Base-by-base conservation (phyloP, 768 basidiomycete genomes). In the Mycena rebaudengoi region DNA sequence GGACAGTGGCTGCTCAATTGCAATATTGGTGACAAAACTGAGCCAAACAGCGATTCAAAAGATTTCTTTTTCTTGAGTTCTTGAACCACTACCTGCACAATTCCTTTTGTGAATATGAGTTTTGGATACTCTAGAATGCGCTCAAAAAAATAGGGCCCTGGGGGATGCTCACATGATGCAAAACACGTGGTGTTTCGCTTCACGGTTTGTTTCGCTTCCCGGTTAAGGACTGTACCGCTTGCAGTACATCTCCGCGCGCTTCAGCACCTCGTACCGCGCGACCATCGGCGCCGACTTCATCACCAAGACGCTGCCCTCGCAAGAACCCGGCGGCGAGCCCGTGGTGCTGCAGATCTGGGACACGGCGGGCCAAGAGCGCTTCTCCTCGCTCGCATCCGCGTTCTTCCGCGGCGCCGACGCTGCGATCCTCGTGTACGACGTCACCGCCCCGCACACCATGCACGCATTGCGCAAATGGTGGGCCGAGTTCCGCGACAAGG, bases 201-300 rank as follows among this genome's bases (percentile, higher is more conserved):
- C n/a, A n/a, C n/a, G n/a, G n/a, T 29, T 41, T 51, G 25, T 51
- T 29, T 18, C 57, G 46, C n/a, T n/a, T n/a, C n/a, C n/a, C n/a
- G n/a, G n/a, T n/a, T 41, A 33, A 32, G 16, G 49, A 28, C 21
- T 49, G 30, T 5, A 2, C 1, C 21, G 10, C 18, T 29, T 35
- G 28, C 68, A 94, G 88, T 95, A 91, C 73, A 88, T 94, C 67
- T 88, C 90, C 11, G 87, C 88, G 26, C 85, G 84, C 13, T 95
- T 95, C 75, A 88, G 90, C 5, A 86, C 84, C 3, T 87, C 88
- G 11, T 95, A 95, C 74, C 82, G 91, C 48, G 90, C 94, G 1
- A 96, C 94, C 3, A 95, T 96, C 40, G 94, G 94, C 20, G 88
- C 91, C n/a, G 94, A 96, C 76, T 96, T 95, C 60, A 91, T 94